Conservation (phyloP, 768 basidiomycete genomes). For the Nidularia pulvinata region DNA sequence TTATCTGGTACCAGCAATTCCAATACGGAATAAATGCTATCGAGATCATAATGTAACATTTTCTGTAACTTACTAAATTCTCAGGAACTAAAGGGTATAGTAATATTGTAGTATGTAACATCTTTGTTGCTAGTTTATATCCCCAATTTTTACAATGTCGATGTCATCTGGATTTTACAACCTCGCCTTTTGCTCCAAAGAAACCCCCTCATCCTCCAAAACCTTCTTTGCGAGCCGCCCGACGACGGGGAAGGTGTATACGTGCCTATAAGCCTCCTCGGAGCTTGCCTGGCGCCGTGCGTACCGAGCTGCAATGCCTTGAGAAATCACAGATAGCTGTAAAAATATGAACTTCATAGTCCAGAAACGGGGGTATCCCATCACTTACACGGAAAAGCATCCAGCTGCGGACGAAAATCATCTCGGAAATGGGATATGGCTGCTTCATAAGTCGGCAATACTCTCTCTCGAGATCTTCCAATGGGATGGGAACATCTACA, state of each 20-base stretch:
- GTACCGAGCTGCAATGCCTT: constrained; percentile 88
- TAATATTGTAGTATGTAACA: too few relatives aligned
- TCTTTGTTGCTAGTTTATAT: too few relatives aligned
- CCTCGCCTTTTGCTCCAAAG: constrained; percentile 23
- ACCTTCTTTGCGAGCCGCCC: constrained; percentile 63
- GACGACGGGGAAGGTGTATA: constrained; percentile 51
- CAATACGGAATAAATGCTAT: too few relatives aligned
- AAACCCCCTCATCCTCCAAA: constrained; percentile 53
- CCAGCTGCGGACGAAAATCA: constrained; percentile 85
- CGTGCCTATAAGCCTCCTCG: constrained; percentile 58
- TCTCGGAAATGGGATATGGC: constrained; percentile 74
- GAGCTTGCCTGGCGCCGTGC: constrained; percentile 90
- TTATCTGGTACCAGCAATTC: too few relatives aligned
- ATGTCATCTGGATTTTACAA: constrained; percentile 13
- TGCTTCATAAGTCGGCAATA: constrained; percentile 69
- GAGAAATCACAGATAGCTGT: constrained; percentile 79
- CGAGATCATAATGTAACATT: too few relatives aligned
- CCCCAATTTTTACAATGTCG: not conserved
- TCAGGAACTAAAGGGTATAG: too few relatives aligned
- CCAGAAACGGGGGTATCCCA: not conserved
- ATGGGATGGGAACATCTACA: constrained; percentile 55
- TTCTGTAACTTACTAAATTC: too few relatives aligned
- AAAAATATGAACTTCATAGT: not conserved
- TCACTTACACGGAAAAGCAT: constrained; percentile 74
- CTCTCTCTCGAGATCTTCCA: constrained; percentile 79